These are phyloP conservation scores for Bryoerythrophyllum caledonicum DNA, from an alignment of 225 moss, liverwort and hornwort genomes.

Conservation along the genomic window DNA sequence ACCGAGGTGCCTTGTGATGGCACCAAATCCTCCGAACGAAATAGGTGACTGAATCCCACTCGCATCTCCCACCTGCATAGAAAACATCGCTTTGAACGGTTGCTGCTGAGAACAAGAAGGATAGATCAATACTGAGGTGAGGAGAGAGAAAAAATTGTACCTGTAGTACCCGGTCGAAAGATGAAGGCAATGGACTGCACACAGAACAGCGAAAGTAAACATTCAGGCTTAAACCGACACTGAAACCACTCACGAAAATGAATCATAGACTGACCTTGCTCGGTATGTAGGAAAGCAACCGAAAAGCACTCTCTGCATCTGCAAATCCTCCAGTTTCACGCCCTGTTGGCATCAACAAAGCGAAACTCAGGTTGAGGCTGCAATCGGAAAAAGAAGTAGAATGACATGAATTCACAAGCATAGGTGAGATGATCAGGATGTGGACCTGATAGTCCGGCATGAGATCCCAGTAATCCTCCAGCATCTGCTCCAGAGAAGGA, in stretches of 20 bases:
- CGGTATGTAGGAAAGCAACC: constrained; percentile 91
- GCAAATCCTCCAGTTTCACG: constrained; percentile 79
- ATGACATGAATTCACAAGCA: neutral
- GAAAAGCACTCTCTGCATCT: constrained; percentile 73
- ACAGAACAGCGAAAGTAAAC: constrained; percentile 12
- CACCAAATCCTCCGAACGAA: constrained; percentile 96
- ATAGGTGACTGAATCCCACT: constrained; percentile 98
- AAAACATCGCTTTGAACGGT: too few relatives aligned
- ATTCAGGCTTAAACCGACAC: neutral
- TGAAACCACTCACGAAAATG: neutral
- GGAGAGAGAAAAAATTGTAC: constrained; percentile 28
- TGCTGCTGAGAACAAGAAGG: too few relatives aligned
- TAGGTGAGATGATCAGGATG: neutral
- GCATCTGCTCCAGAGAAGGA: constrained; percentile 80
- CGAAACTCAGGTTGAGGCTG: neutral
- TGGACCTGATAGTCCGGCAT: constrained; percentile 91
- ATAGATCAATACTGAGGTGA: constrained; percentile 1
- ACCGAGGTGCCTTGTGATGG: constrained; percentile 79
- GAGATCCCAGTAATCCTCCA: constrained; percentile 92
- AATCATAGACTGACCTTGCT: constrained; percentile 53
- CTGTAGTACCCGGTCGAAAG: constrained; percentile 92
- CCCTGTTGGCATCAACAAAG: constrained; percentile 42
- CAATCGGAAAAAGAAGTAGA: neutral
- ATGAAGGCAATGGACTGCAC: constrained; percentile 80
- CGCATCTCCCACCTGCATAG: constrained; percentile 84